These are phyloP conservation scores for Plasmodium ovale DNA, from an alignment of 169 alveolate species.

Conservation along the genomic window DNA sequence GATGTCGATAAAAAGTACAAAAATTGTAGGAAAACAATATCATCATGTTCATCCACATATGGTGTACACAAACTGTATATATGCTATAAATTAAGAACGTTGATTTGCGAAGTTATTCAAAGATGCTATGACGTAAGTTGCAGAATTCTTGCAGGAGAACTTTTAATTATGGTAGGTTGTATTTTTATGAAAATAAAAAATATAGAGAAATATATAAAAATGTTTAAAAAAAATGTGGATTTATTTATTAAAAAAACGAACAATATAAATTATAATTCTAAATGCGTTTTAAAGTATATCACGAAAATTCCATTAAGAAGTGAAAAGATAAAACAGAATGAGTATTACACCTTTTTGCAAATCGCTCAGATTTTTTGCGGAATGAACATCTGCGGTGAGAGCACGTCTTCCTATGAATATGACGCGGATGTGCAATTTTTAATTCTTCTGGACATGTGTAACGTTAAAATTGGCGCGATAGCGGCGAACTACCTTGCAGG, in stretches of 20 bases:
- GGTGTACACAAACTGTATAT: conserved; percentile 1
- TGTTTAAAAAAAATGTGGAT: conserved; percentile 50
- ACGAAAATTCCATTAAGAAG: conserved; percentile 63
- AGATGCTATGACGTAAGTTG: conserved; percentile 58
- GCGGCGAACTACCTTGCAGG: neutral
- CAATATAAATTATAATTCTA: conserved; percentile 55
- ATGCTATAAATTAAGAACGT: conserved; percentile 41
- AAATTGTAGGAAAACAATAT: neutral
- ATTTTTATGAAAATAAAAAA: conserved; percentile 64
- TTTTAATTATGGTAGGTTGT: conserved; percentile 69
- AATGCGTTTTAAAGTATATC: conserved; percentile 27
- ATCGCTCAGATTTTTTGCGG: conserved; percentile 58
- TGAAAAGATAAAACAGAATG: conserved; percentile 5
- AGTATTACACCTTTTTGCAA: conserved; percentile 67
- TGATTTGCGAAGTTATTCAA: conserved; percentile 64
- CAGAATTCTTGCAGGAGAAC: conserved; percentile 51
- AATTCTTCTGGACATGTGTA: conserved; percentile 31
- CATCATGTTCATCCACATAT: neutral
- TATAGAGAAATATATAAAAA: conserved; percentile 42
- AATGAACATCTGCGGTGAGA: conserved; percentile 26
- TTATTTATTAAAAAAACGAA: conserved; percentile 29
- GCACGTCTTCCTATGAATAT: conserved; percentile 15
- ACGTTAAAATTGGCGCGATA: conserved; percentile 21
- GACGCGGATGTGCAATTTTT: conserved; percentile 68
- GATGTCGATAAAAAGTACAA: neutral